Evolutionary conservation across 495 filamentous ascomycete species (phyloP), one percentile per base, ranked within the genome.

Genomic region (Cercophora sp.): DNA sequence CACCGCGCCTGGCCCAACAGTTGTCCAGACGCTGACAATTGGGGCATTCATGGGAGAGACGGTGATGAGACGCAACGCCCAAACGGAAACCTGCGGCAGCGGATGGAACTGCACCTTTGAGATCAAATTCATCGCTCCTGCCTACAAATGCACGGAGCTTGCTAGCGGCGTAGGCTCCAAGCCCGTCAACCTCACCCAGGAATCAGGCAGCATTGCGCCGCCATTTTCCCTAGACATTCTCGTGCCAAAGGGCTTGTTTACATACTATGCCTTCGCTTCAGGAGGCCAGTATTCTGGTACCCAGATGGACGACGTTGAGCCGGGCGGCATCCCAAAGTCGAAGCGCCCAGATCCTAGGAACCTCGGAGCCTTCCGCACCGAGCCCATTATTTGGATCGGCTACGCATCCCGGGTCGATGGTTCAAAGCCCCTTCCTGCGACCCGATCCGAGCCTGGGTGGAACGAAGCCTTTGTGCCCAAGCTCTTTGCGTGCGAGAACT

Each of bases 401-500:
- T 70, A 66, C 44, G 52, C 60, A 5, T 43, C 52, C 16, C 48
- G 57, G 25, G 51, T 49, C 1, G 45, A 70, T 31, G 59, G 61
- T n/a, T 29, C 51, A 19, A 53, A 55, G 5, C 51, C 52, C 2
- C 24, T 54, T 2, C 67, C 66, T 9, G 34, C 34, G 19, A 59
- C 58, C 40, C 41, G 40, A 0, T 58, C 59, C 8, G 55, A 51
- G 19, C 57, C 68, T 0, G 54, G 49, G 8, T 68, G 63, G 62
- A 53, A 49, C 4, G 52, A 58, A 0, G 52, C 64, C 18, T 70
- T 68, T 35, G 53, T 63, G 19, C 67, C 68, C n/a, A 66, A 70
- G 44, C 54, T 70, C 2, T 64, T 72, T 27, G 70, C 56, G 13
- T 72, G 68, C 48, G 70, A 70, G 48, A 62, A 72, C 52, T 68